Conservation (phyloP, 805 yeast species). For the Zygosaccharomyces siamensis region DNA sequence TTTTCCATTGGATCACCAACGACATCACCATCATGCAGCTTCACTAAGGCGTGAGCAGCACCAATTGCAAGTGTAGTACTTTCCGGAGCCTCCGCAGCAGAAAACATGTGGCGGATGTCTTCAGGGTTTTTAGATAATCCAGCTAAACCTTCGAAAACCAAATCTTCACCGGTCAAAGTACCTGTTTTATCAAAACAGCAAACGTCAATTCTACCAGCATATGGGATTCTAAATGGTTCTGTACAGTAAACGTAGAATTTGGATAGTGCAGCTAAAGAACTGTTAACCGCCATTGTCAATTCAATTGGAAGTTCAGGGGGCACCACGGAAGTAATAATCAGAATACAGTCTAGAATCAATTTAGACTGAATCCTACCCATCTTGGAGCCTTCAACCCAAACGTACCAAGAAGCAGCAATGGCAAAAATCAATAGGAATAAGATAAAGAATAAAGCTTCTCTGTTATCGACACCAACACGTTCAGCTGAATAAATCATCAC, state of each 20-base stretch:
- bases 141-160: conserved; percentile 93
- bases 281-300: conserved; percentile 94
- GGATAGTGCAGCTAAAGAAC: conserved; percentile 79
- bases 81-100: conserved; percentile 59
- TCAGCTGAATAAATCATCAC: conserved; percentile 97
- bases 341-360: conserved; percentile 88
- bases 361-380: conserved; percentile 95
- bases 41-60: conserved; percentile 93
- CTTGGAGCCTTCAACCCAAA: conserved; percentile 95
- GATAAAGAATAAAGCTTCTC: conserved; percentile 89
- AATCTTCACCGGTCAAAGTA: conserved; percentile 93
- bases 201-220: conserved; percentile 96
- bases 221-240: conserved; percentile 96
- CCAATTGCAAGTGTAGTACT: conserved; percentile 74
- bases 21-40: conserved; percentile 91
- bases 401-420: conserved; percentile 93
- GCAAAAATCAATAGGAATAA: conserved; percentile 87
- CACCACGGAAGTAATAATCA: conserved; percentile 94
- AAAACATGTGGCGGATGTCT: conserved; percentile 49
- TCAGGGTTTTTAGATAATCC: conserved; percentile 51
- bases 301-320: conserved; percentile 99
- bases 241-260: conserved; percentile 92
- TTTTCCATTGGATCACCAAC: conserved; percentile 99
- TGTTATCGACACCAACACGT: conserved; percentile 92
- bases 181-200: conserved; percentile 99